phyloP scores from a whole-genome alignment of 345 rosid species.

The Dipteronia dyeriana region DNA sequence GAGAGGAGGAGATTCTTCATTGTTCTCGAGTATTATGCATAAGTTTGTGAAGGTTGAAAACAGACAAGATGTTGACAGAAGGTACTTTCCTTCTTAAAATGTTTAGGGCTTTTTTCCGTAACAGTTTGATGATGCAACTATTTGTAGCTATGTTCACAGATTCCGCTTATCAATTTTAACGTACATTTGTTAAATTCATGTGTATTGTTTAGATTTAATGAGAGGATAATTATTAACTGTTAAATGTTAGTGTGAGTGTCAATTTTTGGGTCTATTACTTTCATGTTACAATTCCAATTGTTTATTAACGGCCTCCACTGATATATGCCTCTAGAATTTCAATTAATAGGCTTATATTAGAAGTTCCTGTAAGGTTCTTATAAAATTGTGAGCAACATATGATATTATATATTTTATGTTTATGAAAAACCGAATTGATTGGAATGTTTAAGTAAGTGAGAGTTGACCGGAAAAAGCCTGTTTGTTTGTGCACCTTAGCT shows the following conservation, averaged over 20 bases:
- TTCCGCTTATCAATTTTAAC: not conserved
- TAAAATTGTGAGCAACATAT: too few relatives aligned
- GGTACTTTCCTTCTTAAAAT: conserved; percentile 36
- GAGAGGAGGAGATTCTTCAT: conserved; percentile 46
- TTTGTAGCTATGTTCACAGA: conserved; percentile 1
- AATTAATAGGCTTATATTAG: not conserved
- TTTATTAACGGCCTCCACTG: not conserved
- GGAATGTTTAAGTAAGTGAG: too few relatives aligned
- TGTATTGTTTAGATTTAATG: not conserved
- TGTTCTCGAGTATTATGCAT: conserved; percentile 80
- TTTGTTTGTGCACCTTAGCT: too few relatives aligned
- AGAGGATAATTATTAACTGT: not conserved
- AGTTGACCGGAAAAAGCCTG: too few relatives aligned
- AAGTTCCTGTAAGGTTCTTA: too few relatives aligned
- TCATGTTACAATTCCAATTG: not conserved
- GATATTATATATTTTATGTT: too few relatives aligned
- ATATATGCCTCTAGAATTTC: not conserved
- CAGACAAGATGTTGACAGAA: conserved; percentile 35
- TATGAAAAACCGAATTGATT: too few relatives aligned
- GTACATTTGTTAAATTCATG: not conserved
- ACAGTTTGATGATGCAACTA: not conserved
- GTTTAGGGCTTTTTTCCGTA: not conserved
- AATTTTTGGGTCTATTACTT: not conserved
- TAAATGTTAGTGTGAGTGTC: not conserved
- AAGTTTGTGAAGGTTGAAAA: conserved; percentile 73